phyloP scores from a whole-genome alignment of 2,329 filamentous ascomycete genomes.

The Penicillium sp. region DNA sequence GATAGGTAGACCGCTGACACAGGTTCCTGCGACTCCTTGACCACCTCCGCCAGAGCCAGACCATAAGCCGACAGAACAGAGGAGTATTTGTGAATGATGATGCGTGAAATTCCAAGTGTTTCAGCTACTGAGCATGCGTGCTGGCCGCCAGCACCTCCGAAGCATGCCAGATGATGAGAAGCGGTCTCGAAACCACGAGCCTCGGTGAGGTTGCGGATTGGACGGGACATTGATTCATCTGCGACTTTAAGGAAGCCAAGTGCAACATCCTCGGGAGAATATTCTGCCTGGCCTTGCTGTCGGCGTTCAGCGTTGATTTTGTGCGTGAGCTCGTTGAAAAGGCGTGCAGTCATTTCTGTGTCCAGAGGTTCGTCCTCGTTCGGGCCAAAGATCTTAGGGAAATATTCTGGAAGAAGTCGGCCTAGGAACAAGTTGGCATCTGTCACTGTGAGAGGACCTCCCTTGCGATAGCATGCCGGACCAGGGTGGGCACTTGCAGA shows the following conservation, averaged over 20 bases:
- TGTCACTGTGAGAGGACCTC: slow-evolving; percentile 84
- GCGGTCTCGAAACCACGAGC: slow-evolving; percentile 90
- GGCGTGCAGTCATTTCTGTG: slow-evolving; percentile 68
- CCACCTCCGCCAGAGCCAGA: slow-evolving; percentile 88
- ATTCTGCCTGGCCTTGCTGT: slow-evolving; percentile 51
- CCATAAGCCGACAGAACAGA: slow-evolving; percentile 90
- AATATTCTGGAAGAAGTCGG: slow-evolving; percentile 84
- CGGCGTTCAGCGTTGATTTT: slow-evolving; percentile 70
- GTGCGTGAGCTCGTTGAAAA: slow-evolving; percentile 72
- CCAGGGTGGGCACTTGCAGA: slow-evolving; percentile 89
- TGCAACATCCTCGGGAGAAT: slow-evolving; percentile 64
- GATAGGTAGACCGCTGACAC: slow-evolving; percentile 56
- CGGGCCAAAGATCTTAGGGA: slow-evolving; percentile 92
- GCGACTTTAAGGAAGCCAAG: slow-evolving; percentile 45
- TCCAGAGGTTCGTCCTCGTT: slow-evolving; percentile 83
- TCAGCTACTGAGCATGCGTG: slow-evolving; percentile 89
- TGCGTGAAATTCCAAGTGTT: slow-evolving; percentile 78
- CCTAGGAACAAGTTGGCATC: slow-evolving; percentile 89
- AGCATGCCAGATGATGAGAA: slow-evolving; percentile 85
- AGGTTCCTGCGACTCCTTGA: slow-evolving; percentile 74
- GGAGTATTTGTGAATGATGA: slow-evolving; percentile 84
- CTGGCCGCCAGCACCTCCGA: slow-evolving; percentile 88
- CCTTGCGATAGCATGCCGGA: slow-evolving; percentile 89
- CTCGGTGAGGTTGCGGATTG: slow-evolving; percentile 86
- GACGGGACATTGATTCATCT: slow-evolving; percentile 55